Percentiles rank a stretch among this genome's conserved stretches.
Conservation (phyloP, 2,329 filamentous ascomycete genomes). For the Fusarium sulawesiense region DNA sequence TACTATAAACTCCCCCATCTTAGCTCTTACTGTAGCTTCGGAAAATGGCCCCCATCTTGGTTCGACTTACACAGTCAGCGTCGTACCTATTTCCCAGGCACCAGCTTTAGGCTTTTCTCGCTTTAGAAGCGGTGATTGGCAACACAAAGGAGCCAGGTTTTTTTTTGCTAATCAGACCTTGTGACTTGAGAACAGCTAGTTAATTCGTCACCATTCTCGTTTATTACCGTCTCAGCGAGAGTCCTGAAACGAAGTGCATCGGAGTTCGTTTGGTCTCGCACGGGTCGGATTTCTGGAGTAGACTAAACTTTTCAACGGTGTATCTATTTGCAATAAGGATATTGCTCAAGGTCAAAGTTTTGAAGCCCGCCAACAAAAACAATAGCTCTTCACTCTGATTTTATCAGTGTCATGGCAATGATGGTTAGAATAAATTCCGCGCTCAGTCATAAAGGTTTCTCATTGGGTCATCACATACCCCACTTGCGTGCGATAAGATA, state of each 20-base stretch:
- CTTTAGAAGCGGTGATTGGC: conserved; percentile 27
- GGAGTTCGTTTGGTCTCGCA: conserved; percentile 10
- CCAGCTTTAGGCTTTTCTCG: conserved; percentile 29
- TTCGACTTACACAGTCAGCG: conserved; percentile 38
- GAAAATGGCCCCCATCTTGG: conserved; percentile 26
- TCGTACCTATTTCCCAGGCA: conserved; percentile 33
- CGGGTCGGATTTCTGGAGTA: neutral
- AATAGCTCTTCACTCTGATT: neutral
- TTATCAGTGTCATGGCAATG: neutral
- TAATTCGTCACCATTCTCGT: conserved; percentile 37
- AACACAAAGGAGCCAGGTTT: conserved; percentile 30
- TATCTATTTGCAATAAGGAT: neutral
- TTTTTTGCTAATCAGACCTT: conserved; percentile 25
- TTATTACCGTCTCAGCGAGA: conserved; percentile 9
- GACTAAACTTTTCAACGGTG: neutral
- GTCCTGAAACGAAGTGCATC: conserved; percentile 7
- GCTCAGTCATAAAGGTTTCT: conserved; percentile 6
- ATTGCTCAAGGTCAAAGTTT: neutral
- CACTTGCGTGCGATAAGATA: conserved; percentile 20
- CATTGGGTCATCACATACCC: conserved; percentile 14
- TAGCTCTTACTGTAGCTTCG: neutral
- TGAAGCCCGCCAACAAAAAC: neutral
- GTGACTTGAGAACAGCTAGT: conserved; percentile 25
- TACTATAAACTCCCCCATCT: neutral
- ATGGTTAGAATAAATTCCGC: conserved; percentile 4